Base-by-base conservation (phyloP, 371 early-diverging fungal species). In the Circinella minor region DNA sequence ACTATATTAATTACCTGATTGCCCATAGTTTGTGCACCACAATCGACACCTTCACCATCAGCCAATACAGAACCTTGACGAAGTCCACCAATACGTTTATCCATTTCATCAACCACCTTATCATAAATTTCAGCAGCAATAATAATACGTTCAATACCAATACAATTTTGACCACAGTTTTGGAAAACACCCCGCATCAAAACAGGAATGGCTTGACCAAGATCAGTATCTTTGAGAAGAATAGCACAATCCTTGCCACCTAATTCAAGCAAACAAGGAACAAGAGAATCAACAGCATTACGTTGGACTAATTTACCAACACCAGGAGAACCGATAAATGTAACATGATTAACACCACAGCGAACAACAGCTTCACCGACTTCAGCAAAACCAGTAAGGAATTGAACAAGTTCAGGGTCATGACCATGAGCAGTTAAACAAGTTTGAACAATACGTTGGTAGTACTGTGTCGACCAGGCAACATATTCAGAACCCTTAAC, bases 171-270 rank as follows among this genome's bases (percentile, higher is more conserved):
- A 15, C 95, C 95, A 66, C 92, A 86, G 77, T 94, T 95, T 66
- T 93, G 94, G 82, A 95, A 91, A 4, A 88, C 88, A 62, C 92
- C 91, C 69, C 94, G 91, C 91, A 95, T 89, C 71, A 91, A 72
- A 8, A 92, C 85, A 8, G 92, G 90, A 39, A 90, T 75, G 49
- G 89, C 86, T 55, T 93, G 91, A 15, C 70, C 64, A 67, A 93
- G 73, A 75, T 94, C 90, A 6, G 90, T 85, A 75, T 95, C 95
- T 69, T 86, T 88, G 67, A 91, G 85, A 43, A 94, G 80, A 62
- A 95, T 88, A 38, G 92, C 93, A 61, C 89, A 88, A 81, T 95
- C 94, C 77, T 95, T 95, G 65, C 97, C 97, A 62, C 97, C 97
- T 49, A 97, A 83, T 81, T 97, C 97, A 13, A 97, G 87, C 18